A percentile compares a stretch with the other conserved stretches of the same genome.
These are phyloP conservation scores for Esteya vermicola DNA, from an alignment of 2,329 filamentous ascomycete genomes.

Conservation along the genomic window DNA sequence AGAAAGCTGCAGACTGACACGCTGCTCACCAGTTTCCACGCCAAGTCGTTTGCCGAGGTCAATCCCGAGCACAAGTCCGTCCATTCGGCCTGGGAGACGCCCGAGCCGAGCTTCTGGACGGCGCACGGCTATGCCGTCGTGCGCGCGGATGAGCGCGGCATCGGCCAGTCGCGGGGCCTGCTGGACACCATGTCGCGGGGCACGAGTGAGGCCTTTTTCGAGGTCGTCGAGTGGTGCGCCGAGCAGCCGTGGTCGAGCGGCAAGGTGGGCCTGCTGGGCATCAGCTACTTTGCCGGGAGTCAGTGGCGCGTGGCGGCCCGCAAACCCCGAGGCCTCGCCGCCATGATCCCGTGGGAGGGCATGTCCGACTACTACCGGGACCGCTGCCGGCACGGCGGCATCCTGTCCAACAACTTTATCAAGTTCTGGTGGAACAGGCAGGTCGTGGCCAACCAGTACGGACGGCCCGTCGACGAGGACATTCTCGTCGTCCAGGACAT, in stretches of 20 bases:
- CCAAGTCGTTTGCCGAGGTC: conserved; percentile 30
- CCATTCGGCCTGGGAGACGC: conserved; percentile 46
- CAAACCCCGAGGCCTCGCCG: conserved; percentile 28
- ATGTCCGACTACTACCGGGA: conserved; percentile 42
- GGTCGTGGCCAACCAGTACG: conserved; percentile 55
- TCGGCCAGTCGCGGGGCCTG: conserved; percentile 30
- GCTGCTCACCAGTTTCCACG: conserved; percentile 18
- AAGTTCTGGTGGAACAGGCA: conserved; percentile 54
- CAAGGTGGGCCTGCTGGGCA: conserved; percentile 32
- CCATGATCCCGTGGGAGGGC: conserved; percentile 37
- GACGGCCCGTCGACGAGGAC: conserved; percentile 21
- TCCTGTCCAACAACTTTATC: conserved; percentile 44
- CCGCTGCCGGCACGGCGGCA: conserved; percentile 46
- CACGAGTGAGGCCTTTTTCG: conserved; percentile 32
- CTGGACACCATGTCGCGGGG: conserved; percentile 34
- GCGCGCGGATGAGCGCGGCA: conserved; percentile 34
- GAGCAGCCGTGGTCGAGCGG: conserved; percentile 31
- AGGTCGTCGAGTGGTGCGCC: conserved; percentile 34
- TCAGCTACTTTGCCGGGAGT: conserved; percentile 30
- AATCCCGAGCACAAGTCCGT: conserved; percentile 36
- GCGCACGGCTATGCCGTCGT: conserved; percentile 38
- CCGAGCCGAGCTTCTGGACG: conserved; percentile 43
- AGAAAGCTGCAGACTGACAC: no score
- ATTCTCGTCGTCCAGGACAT: conserved; percentile 1
- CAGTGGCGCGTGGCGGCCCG: conserved; percentile 36